Percentiles rank a stretch among this genome's conserved stretches.
phyloP scores from a whole-genome alignment of 164 flowering plant species.

The Magnolia sinica region DNA sequence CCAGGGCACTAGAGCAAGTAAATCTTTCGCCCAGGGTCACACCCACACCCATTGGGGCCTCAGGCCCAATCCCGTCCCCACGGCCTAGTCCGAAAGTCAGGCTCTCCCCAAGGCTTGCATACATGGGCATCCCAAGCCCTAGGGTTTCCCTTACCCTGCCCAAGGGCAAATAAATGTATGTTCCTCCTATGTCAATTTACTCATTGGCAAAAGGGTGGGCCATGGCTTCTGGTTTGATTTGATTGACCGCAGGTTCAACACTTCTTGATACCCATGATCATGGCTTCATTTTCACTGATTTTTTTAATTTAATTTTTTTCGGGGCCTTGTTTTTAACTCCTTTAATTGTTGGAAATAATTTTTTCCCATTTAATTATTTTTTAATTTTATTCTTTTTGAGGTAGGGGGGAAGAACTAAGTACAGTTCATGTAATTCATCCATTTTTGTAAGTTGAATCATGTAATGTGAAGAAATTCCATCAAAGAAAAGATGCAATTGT shows the following conservation, averaged over 20 bases:
- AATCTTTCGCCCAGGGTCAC: conserved; percentile 56
- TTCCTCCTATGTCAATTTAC: neutral
- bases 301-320: too few species aligned
- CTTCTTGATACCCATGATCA: neutral
- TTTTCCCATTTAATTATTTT: too few species aligned
- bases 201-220: neutral
- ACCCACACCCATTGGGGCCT: conserved; percentile 17
- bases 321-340: neutral
- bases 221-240: neutral
- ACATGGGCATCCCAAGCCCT: conserved; percentile 84
- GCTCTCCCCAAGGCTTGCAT: conserved; percentile 72
- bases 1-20: conserved; percentile 72
- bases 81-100: conserved; percentile 67
- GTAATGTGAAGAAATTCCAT: too few species aligned
- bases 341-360: neutral
- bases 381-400: too few species aligned
- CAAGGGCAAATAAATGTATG: conserved; percentile 1
- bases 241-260: neutral
- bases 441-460: too few species aligned
- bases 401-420: too few species aligned
- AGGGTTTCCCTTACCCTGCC: conserved; percentile 19
- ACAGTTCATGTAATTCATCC: too few species aligned
- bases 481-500: too few species aligned
- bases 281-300: neutral
- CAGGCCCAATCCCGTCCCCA: conserved; percentile 77